Evolutionary conservation across 345 rosid genomes (phyloP), one percentile per base, ranked within the genome.

Genomic region (Boechera retrofracta): DNA sequence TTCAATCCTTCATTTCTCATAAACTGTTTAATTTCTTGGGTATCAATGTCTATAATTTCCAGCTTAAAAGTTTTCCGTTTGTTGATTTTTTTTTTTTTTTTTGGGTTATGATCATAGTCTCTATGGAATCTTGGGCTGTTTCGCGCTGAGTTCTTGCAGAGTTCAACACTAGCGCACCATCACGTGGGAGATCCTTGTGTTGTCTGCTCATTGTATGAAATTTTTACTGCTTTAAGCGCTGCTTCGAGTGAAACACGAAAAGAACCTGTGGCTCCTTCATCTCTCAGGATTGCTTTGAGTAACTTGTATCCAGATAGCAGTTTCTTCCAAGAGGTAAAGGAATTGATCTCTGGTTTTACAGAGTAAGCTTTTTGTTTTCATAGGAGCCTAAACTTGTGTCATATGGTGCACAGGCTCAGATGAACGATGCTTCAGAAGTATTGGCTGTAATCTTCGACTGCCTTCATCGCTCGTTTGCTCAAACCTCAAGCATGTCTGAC

Each of bases 341-440:
- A 52, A 41, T 24, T 69, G 36, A 38, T 60, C 10, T 44, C 21
- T 56, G 72, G 33, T 65, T 66, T 47, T 8, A 59, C 26, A 31
- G 35, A 18, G 16, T 29, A 47, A 6, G 8, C 42, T 42, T 32
- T 47, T 44, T 49, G 10, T 13, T 60, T 31, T 11, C 41, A 39
- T 67, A 39, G 44, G 45, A 60, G 74, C 42, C 59, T 61, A 61
- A 75, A 69, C 65, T 24, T 61, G 49, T 15, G 11, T 61, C 7
- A 13, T 69, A 52, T 53, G 69, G 80, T 78, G 77, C 54, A 56
- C 97, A 94, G 97, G 97, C 86, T 72, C 95, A 94, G 84, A 94
- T 94, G 98, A 91, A 94, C 67, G 98, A 94, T 83, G 97, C 98
- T 77, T 90, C 97, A 64, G 97, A 94, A 90, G 98, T 94, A 48